Evolutionary conservation across 306 rosid genomes (phyloP).

Genomic region (Vicia sativa): DNA sequence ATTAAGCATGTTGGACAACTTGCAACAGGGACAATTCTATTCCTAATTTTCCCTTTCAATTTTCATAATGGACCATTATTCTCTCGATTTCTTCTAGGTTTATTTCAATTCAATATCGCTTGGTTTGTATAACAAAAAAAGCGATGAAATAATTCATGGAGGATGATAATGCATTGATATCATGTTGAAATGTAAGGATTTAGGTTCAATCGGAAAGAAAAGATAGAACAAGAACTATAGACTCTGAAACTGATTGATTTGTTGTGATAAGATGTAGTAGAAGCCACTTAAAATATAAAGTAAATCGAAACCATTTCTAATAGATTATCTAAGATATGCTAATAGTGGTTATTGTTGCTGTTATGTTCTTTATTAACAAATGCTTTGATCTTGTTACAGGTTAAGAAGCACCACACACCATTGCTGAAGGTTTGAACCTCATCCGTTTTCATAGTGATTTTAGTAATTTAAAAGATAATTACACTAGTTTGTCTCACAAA

Average conservation of each 20-base stretch:
- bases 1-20: neutral
- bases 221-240: neutral
- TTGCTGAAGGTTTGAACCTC: conserved; percentile 74
- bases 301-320: neutral
- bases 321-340: neutral
- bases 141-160: neutral
- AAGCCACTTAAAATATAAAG: neutral
- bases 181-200: neutral
- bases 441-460: conserved; percentile 19
- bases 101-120: neutral
- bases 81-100: neutral
- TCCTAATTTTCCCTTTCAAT: neutral
- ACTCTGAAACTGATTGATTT: neutral
- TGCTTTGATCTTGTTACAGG: conserved; percentile 59
- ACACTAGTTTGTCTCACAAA: conserved; percentile 16
- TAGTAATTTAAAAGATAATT: conserved; percentile 28
- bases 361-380: conserved; percentile 35
- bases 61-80: neutral
- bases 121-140: neutral
- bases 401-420: conserved; percentile 79
- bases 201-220: neutral
- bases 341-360: neutral
- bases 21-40: neutral
- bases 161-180: neutral
- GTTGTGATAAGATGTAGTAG: neutral